These are phyloP conservation scores for Diutina scorzettiae DNA, from an alignment of 1,139 yeast species.

Conservation along the genomic window DNA sequence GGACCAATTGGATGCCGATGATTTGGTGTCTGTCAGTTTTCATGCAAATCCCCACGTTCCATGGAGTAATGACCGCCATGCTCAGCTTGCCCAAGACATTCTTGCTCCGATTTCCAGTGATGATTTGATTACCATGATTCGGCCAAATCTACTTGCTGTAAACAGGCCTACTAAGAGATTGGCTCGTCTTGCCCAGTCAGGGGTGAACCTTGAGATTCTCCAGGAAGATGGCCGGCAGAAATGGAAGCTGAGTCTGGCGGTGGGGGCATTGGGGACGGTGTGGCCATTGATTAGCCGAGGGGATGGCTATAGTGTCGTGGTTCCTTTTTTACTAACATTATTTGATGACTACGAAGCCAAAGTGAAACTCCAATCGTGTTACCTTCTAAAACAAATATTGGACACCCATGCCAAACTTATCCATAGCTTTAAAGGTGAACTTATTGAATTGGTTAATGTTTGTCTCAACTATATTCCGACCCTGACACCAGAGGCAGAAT, in stretches of 20 bases:
- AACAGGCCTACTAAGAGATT: neutral
- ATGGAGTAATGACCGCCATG: neutral
- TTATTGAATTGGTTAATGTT: neutral
- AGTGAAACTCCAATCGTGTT: neutral
- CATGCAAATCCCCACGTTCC: conserved; percentile 3
- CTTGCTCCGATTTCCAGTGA: neutral
- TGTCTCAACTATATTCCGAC: neutral
- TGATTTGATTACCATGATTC: neutral
- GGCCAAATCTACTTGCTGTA: neutral
- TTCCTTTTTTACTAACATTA: neutral
- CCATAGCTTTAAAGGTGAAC: neutral
- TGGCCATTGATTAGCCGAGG: conserved; percentile 1
- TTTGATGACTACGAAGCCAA: conserved; percentile 1
- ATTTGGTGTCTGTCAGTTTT: neutral
- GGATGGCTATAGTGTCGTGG: neutral
- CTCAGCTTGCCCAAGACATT: neutral
- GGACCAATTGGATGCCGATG: neutral
- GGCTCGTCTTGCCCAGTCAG: neutral
- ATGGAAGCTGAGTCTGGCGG: neutral
- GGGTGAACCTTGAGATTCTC: neutral
- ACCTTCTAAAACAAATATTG: neutral
- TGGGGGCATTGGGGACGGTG: neutral
- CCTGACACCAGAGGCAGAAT: neutral
- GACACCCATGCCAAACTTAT: neutral
- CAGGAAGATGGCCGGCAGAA: neutral